Evolutionary conservation across 106 monocot species (phyloP).

Genomic region (Phalaenopsis equestris): DNA sequence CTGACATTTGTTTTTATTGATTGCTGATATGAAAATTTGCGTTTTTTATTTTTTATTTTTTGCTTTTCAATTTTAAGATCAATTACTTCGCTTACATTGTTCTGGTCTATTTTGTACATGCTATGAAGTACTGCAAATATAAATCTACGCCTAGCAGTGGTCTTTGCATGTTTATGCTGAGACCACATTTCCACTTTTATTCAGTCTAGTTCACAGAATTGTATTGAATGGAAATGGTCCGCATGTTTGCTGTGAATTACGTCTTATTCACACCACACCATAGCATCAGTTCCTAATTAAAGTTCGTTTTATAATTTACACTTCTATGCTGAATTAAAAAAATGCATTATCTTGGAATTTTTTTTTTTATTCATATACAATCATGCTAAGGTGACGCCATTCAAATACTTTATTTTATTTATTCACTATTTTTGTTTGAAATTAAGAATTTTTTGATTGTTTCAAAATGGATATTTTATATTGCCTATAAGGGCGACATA

Average conservation of each 20-base stretch:
- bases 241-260: neutral
- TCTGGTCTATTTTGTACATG: neutral
- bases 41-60: neutral
- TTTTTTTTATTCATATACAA: neutral
- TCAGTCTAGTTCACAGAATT: neutral
- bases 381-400: neutral
- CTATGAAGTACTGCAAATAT: neutral
- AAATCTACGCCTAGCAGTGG: neutral
- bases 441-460: neutral
- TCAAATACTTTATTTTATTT: neutral
- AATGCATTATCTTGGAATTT: neutral
- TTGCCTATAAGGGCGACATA: no score
- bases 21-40: neutral
- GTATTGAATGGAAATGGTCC: conserved; percentile 1
- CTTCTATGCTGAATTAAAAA: neutral
- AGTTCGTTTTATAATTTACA: neutral
- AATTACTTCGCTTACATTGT: neutral
- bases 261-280: neutral
- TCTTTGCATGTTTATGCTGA: neutral
- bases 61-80: neutral
- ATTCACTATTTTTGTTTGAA: neutral
- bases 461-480: no score
- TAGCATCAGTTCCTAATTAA: neutral
- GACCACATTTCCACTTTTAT: neutral
- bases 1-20: neutral